These are phyloP conservation scores for Oryza meyeriana DNA, from an alignment of 176 grass and related monocot species.

Conservation along the genomic window DNA sequence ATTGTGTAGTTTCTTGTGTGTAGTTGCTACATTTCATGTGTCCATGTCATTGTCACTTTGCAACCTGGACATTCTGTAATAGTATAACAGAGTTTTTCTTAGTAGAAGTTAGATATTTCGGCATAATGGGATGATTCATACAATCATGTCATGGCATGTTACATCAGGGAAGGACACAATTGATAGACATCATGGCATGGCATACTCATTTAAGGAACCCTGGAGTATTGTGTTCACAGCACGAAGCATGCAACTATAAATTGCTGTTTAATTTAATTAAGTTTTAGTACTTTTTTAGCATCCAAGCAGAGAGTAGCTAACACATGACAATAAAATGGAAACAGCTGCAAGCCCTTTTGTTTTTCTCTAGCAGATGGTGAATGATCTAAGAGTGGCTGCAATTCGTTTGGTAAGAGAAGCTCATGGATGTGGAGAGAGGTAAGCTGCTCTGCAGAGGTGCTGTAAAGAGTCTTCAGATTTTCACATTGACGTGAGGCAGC, in stretches of 20 bases:
- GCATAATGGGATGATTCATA: slow-evolving; percentile 41
- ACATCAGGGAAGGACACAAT: slow-evolving; percentile 23
- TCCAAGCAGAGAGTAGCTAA: slow-evolving; percentile 25
- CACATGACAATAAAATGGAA: slow-evolving; percentile 27
- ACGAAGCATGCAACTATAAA: slow-evolving; percentile 34
- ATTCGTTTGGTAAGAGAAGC: slow-evolving; percentile 4
- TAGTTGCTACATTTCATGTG: slow-evolving; percentile 29
- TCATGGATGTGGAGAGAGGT: slow-evolving; percentile 18
- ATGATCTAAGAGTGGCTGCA: neutral
- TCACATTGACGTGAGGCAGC: neutral
- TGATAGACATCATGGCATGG: slow-evolving; percentile 57
- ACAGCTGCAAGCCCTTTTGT: slow-evolving; percentile 2
- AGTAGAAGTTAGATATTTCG: neutral
- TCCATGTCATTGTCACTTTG: slow-evolving; percentile 39
- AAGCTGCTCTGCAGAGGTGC: neutral
- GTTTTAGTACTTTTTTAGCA: slow-evolving; percentile 17
- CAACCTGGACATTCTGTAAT: slow-evolving; percentile 47
- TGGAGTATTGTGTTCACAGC: slow-evolving; percentile 26
- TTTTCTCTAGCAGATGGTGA: slow-evolving; percentile 14
- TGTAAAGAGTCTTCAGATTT: neutral
- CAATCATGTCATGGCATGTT: slow-evolving; percentile 77
- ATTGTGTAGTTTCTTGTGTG: slow-evolving; percentile 26
- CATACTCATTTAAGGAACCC: slow-evolving; percentile 46
- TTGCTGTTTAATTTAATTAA: slow-evolving; percentile 23
- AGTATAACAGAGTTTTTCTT: slow-evolving; percentile 22